Base-by-base conservation (phyloP, 768 basidiomycete genomes). In the Phanerochaete carnosa region DNA sequence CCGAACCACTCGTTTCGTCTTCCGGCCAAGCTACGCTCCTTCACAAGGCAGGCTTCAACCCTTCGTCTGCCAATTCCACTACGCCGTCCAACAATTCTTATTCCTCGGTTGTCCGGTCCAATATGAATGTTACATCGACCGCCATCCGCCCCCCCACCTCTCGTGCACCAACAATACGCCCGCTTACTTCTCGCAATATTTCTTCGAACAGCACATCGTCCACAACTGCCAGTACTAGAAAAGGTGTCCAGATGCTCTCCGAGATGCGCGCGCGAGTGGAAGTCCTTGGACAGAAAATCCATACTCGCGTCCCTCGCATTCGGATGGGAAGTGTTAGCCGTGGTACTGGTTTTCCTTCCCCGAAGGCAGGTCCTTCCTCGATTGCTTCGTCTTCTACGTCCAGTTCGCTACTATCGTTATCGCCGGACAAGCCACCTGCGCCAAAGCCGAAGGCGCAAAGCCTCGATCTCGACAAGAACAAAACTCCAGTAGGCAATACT, bases 211-310 rank as follows among this genome's bases (percentile, higher is more conserved):
- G 74, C 45, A 60, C 39, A 15, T 35, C 52, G 2, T 46, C 61
- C 15, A 57, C 70, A 26, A 65, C 64, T n/a, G 62, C 73, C 9
- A 65, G 70, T 7, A 70, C 62, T 57, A 92, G 83, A 71, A 89
- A 86, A 70, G 92, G 92, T 28, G 90, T 93, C 2, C 92, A 94
- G 69, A 94, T 95, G 93, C 91, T 94, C 5, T 89, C 90, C 25
- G 93, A 94, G 70, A 92, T 95, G 89, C 85, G 93, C 45, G 91
- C 90, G 39, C 82, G 89, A 55, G 92, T 94, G 30, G 85, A 80
- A 69, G 89, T 87, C 65, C 74, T 94, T 39, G 90, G 94, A 68
- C 90, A 92, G 74, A 91, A 89, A 74, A 90, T 94, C 47, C 90
- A 93, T 68, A 92, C 90, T 46, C 89, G 89, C 46, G 92, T 94